A percentile compares a stretch with the other conserved stretches of the same genome.
These are phyloP conservation scores for Mucor velutinosus DNA, from an alignment of 371 early-diverging fungal genomes.

Conservation along the genomic window DNA sequence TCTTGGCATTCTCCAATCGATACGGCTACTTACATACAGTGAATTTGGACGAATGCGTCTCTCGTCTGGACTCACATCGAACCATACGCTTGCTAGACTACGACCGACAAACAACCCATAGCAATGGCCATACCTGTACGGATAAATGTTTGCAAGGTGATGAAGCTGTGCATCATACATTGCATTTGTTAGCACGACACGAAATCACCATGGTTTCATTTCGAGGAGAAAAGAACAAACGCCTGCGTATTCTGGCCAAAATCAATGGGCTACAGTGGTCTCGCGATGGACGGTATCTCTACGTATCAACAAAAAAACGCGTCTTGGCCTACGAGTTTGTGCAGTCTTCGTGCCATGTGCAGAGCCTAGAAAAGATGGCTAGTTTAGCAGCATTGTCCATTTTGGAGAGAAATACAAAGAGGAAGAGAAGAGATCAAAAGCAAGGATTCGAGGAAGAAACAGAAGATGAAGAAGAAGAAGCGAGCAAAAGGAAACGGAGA, in stretches of 20 bases:
- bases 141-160: not conserved
- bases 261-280: constrained; percentile 66
- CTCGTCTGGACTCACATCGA: not conserved
- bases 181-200: constrained; percentile 33
- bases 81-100: not conserved
- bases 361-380: constrained; percentile 19
- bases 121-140: not conserved
- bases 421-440: constrained; percentile 1
- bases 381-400: constrained; percentile 4
- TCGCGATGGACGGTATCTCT: constrained; percentile 51
- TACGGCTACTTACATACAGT: constrained; percentile 66
- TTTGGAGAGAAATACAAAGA: constrained; percentile 7
- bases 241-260: constrained; percentile 56
- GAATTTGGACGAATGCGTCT: constrained; percentile 37
- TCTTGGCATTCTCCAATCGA: constrained; percentile 59
- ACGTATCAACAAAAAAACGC: constrained; percentile 59
- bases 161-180: constrained; percentile 17
- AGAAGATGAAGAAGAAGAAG: not conserved
- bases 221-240: constrained; percentile 52
- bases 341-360: constrained; percentile 6
- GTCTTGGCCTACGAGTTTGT: constrained; percentile 57
- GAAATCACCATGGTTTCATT: constrained; percentile 65
- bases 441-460: no score
- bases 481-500: constrained; percentile 5
- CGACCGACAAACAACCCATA: constrained; percentile 5